Evolutionary conservation across 2,329 filamentous ascomycete species (phyloP).

Genomic region (Beauveria caledonica): DNA sequence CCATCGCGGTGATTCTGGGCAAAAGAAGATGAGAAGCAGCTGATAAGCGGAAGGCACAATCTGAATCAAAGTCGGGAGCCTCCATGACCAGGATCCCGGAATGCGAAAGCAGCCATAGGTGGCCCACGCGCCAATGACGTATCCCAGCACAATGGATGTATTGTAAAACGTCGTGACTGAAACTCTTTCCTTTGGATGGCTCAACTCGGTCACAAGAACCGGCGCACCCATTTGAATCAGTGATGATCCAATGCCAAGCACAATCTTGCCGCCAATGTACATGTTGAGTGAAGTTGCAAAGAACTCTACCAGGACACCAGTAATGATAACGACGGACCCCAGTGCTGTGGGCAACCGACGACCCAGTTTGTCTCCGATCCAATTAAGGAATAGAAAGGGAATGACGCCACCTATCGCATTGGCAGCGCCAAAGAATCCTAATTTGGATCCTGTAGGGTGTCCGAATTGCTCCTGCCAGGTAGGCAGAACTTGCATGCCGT

Average conservation of each 20-base stretch:
- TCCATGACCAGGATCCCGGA: conserved; percentile 37
- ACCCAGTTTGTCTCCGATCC: conserved; percentile 28
- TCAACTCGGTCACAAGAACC: conserved; percentile 34
- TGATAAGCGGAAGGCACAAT: conserved; percentile 34
- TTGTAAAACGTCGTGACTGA: conserved; percentile 31
- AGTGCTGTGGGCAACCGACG: conserved; percentile 27
- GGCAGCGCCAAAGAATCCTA: conserved; percentile 32
- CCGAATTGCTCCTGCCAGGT: conserved; percentile 31
- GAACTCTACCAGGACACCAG: conserved; percentile 28
- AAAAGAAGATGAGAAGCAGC: conserved; percentile 37
- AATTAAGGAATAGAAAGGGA: conserved; percentile 27
- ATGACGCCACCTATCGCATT: conserved; percentile 33
- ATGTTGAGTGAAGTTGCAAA: conserved; percentile 27
- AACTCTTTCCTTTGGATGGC: conserved; percentile 32
- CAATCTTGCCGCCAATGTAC: conserved; percentile 31
- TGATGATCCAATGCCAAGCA: conserved; percentile 28
- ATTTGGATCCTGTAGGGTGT: conserved; percentile 27
- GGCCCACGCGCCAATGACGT: conserved; percentile 29
- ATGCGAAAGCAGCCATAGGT: conserved; percentile 26
- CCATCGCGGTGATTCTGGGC: conserved; percentile 55
- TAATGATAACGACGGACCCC: conserved; percentile 31
- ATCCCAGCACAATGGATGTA: conserved; percentile 32
- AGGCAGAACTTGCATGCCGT: conserved; percentile 30
- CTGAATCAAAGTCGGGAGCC: conserved; percentile 45
- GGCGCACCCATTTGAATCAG: conserved; percentile 34